phyloP scores from a whole-genome alignment of 2,329 filamentous ascomycete species.

The Colletotrichum coccodes region DNA sequence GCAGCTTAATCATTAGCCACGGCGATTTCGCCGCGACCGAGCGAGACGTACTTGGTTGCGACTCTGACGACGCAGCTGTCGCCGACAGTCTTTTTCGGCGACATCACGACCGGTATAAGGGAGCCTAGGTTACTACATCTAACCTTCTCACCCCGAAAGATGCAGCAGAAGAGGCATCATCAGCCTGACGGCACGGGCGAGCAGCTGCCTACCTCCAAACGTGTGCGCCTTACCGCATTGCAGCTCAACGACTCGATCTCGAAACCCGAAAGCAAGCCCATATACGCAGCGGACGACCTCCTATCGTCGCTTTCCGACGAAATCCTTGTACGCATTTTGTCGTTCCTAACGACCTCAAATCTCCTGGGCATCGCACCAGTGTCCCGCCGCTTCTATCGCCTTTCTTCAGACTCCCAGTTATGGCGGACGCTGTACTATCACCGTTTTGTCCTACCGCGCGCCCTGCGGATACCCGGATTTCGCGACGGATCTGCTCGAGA shows the following conservation, averaged over 20 bases:
- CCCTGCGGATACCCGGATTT: slow-evolving; percentile 78
- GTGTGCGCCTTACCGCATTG: neutral
- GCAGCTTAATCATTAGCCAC: neutral
- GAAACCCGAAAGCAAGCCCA: neutral
- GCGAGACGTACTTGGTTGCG: neutral
- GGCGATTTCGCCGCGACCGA: neutral
- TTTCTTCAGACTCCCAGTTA: slow-evolving; percentile 84
- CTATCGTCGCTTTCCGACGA: slow-evolving; percentile 86
- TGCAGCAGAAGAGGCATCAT: slow-evolving; percentile 6
- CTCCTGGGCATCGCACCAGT: slow-evolving; percentile 72
- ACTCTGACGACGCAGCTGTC: neutral
- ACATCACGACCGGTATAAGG: neutral
- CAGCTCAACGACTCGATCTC: neutral
- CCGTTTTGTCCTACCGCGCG: slow-evolving; percentile 85
- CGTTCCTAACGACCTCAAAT: slow-evolving; percentile 75
- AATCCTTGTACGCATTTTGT: slow-evolving; percentile 84
- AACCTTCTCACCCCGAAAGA: neutral
- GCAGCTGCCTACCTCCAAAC: neutral
- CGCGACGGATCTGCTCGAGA: slow-evolving; percentile 46
- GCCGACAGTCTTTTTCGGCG: neutral
- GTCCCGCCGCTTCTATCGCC: slow-evolving; percentile 78
- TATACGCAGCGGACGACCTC: slow-evolving; percentile 56
- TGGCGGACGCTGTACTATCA: slow-evolving; percentile 93
- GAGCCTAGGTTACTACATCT: neutral
- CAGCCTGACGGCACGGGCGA: neutral